Percentiles rank a stretch among this genome's conserved stretches.
Evolutionary conservation across 2,329 filamentous ascomycete genomes (phyloP).

Genomic region (Nemania serpens): DNA sequence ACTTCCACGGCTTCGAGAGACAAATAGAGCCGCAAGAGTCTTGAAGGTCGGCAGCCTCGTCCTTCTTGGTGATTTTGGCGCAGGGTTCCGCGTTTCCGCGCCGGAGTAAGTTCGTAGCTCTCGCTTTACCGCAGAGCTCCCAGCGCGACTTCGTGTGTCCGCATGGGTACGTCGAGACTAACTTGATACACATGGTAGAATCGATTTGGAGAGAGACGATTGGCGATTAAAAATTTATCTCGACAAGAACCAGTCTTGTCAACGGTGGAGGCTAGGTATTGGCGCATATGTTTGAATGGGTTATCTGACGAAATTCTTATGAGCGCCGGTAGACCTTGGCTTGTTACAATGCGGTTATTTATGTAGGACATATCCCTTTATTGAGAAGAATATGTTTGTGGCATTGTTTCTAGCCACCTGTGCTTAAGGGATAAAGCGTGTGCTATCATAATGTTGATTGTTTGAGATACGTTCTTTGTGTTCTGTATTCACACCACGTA

Average conservation of each 20-base stretch:
- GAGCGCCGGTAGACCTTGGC: too few relatives aligned
- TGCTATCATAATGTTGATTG: too few relatives aligned
- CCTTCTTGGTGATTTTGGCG: not conserved
- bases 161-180: conserved; percentile 34
- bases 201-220: not conserved
- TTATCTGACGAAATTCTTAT: not conserved
- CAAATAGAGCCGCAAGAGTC: conserved; percentile 31
- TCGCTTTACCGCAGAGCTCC: conserved; percentile 31
- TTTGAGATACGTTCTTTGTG: not conserved
- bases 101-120: conserved; percentile 21
- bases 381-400: not conserved
- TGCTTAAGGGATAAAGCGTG: too few relatives aligned
- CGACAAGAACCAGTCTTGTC: not conserved
- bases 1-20: conserved; percentile 32
- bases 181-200: conserved; percentile 23
- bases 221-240: not conserved
- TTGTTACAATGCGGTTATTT: too few relatives aligned
- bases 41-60: conserved; percentile 24
- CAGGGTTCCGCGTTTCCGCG: conserved; percentile 18
- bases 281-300: not conserved
- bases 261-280: not conserved
- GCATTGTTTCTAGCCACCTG: too few relatives aligned
- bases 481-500: not conserved
- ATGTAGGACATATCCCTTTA: not conserved
- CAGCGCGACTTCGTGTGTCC: conserved; percentile 27